phyloP scores from a whole-genome alignment of 176 grass and related monocot genomes.

The Saccharum officinarum region DNA sequence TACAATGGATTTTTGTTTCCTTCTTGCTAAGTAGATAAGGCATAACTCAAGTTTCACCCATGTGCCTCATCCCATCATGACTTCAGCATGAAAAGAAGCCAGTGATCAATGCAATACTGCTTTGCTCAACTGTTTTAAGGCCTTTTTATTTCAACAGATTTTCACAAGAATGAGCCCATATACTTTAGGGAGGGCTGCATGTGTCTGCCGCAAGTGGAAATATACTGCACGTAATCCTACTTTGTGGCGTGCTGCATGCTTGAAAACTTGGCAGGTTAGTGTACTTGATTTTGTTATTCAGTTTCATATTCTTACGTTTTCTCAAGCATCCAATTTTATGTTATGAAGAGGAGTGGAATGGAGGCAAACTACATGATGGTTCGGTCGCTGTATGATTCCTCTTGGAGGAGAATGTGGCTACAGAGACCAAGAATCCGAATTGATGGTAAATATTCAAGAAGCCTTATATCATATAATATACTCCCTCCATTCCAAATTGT shows the following conservation, averaged over 20 bases:
- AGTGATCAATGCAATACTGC: not conserved
- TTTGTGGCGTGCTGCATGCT: conserved; percentile 73
- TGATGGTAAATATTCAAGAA: conserved; percentile 65
- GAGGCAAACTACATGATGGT: conserved; percentile 77
- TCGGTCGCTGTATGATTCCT: conserved; percentile 66
- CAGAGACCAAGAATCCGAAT: conserved; percentile 74
- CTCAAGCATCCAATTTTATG: conserved; percentile 30
- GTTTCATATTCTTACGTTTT: conserved; percentile 8
- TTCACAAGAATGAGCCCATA: conserved; percentile 78
- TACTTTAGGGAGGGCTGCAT: conserved; percentile 85
- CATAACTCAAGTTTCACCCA: not conserved
- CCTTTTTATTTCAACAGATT: conserved; percentile 54
- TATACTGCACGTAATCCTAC: conserved; percentile 84
- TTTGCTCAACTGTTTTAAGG: conserved; percentile 9
- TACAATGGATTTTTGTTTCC: not conserved
- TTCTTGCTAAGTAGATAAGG: conserved; percentile 6
- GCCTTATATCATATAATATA: conserved; percentile 17
- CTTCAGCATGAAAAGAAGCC: not conserved
- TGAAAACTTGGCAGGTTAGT: conserved; percentile 92
- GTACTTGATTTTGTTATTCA: conserved; percentile 12
- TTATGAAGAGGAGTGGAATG: conserved; percentile 62
- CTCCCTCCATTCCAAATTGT: not conserved
- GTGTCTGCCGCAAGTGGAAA: conserved; percentile 91
- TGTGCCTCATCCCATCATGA: conserved; percentile 17
- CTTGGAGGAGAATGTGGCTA: conserved; percentile 99